Percentiles rank a stretch among this genome's conserved stretches.
phyloP scores from a whole-genome alignment of 805 yeast species.

The Sugiyamaella valdiviana region DNA sequence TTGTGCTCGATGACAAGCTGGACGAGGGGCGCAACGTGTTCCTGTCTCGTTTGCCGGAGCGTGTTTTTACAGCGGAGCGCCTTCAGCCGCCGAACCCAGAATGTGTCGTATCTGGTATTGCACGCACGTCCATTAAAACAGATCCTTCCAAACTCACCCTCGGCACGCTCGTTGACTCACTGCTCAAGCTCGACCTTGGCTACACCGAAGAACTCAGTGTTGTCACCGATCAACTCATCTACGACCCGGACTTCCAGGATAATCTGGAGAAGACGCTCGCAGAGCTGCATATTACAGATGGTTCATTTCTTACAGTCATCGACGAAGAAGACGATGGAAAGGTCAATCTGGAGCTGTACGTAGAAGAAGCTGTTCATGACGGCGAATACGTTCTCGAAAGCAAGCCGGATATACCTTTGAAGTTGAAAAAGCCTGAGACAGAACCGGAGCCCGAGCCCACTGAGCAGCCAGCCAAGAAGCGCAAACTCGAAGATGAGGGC shows the following conservation, averaged over 20 bases:
- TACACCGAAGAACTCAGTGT: conserved; percentile 53
- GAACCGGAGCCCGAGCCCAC: not conserved
- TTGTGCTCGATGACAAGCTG: conserved; percentile 28
- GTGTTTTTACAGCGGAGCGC: conserved; percentile 58
- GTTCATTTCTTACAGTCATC: conserved; percentile 60
- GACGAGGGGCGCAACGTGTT: conserved; percentile 38
- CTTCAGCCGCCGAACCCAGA: conserved; percentile 56
- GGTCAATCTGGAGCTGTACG: conserved; percentile 41
- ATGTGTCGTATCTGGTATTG: conserved; percentile 52
- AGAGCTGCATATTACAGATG: conserved; percentile 50
- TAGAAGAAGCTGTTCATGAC: conserved; percentile 7
- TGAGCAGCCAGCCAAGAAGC: conserved; percentile 8
- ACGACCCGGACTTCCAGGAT: conserved; percentile 87
- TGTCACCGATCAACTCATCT: conserved; percentile 58
- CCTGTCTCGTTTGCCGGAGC: conserved; percentile 48
- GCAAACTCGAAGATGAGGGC: conserved; percentile 16
- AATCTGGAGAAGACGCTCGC: conserved; percentile 45
- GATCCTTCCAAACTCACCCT: conserved; percentile 35
- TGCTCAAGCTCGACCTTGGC: conserved; percentile 43
- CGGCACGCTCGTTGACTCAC: conserved; percentile 42
- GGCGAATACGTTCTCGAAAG: conserved; percentile 1
- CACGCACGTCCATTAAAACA: conserved; percentile 27
- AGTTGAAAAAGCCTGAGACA: not conserved
- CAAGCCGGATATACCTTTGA: conserved; percentile 9
- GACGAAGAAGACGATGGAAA: conserved; percentile 78